Evolutionary conservation across 2,329 filamentous ascomycete species (phyloP).

Genomic region (Byssoonygena ceratinophila): DNA sequence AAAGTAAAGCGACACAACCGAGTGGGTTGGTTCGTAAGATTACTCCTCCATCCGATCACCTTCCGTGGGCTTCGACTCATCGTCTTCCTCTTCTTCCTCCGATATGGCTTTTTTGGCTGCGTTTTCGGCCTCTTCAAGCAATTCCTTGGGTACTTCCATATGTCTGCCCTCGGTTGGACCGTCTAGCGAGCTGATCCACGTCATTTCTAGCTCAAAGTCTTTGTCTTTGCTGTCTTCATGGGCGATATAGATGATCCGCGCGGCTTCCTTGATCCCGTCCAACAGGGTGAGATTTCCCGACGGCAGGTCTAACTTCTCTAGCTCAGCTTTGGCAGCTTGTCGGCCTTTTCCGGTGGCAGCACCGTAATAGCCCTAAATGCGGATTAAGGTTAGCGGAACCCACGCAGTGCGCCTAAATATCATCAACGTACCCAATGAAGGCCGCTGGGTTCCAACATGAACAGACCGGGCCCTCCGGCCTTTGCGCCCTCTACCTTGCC

Average conservation of each 20-base stretch:
- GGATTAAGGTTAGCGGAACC: not conserved
- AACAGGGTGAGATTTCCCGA: slow-evolving; percentile 65
- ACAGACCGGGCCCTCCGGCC: slow-evolving; percentile 82
- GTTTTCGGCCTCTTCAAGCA: slow-evolving; percentile 84
- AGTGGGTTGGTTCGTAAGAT: not conserved
- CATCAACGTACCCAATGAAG: slow-evolving; percentile 64
- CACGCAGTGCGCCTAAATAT: no score
- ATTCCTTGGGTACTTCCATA: slow-evolving; percentile 80
- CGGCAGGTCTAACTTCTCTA: slow-evolving; percentile 89
- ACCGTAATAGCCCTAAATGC: slow-evolving; percentile 73
- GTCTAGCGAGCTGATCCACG: slow-evolving; percentile 77
- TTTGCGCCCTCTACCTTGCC: slow-evolving; percentile 67
- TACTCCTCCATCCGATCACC: slow-evolving; percentile 81
- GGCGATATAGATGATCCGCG: slow-evolving; percentile 90
- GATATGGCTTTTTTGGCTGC: slow-evolving; percentile 85
- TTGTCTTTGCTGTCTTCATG: slow-evolving; percentile 99
- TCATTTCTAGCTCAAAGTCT: slow-evolving; percentile 99
- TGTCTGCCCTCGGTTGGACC: slow-evolving; percentile 89
- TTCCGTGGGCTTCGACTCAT: slow-evolving; percentile 51
- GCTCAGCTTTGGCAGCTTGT: slow-evolving; percentile 92
- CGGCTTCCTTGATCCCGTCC: slow-evolving; percentile 90
- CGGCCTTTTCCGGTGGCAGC: slow-evolving; percentile 94
- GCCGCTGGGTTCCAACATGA: slow-evolving; percentile 98
- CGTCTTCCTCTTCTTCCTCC: slow-evolving; percentile 73
- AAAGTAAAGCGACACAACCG: not conserved